A percentile compares a stretch with the other conserved stretches of the same genome.
Conservation (phyloP, 352 stramenopile genomes). For the Globisporangium megalacanthum region DNA sequence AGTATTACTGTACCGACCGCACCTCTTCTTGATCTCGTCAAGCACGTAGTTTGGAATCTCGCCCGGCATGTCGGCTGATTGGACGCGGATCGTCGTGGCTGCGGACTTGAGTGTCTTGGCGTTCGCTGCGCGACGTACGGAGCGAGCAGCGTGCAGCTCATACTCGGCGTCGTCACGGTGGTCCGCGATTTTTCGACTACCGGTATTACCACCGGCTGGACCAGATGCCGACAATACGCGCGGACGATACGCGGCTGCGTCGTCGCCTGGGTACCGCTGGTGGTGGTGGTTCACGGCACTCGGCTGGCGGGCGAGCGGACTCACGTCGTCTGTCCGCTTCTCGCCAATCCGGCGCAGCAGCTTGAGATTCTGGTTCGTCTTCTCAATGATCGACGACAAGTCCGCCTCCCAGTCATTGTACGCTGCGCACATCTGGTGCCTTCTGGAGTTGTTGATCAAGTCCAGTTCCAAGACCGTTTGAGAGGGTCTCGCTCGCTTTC, state of each 20-base stretch:
- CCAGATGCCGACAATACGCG: conserved; percentile 11
- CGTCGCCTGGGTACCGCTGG: conserved; percentile 8
- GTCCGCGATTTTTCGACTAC: conserved; percentile 1
- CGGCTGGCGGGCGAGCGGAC: conserved; percentile 12
- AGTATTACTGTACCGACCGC: not conserved
- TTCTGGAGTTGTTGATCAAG: too few relatives aligned
- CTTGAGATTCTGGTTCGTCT: conserved; percentile 86
- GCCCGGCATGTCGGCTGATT: conserved; percentile 33
- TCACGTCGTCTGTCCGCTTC: conserved; percentile 58
- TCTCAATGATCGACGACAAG: conserved; percentile 83
- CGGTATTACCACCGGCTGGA: not conserved
- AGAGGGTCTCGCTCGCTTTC: not conserved
- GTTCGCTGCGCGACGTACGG: conserved; percentile 3
- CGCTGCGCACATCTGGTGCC: conserved; percentile 36
- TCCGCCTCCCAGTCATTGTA: conserved; percentile 80
- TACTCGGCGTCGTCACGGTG: conserved; percentile 6
- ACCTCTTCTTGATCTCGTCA: conserved; percentile 55
- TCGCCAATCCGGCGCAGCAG: conserved; percentile 75
- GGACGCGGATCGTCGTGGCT: conserved; percentile 33
- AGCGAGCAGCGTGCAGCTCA: conserved; percentile 3
- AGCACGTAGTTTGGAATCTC: conserved; percentile 40
- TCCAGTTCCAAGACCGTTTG: not conserved
- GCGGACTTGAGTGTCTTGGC: conserved; percentile 8
- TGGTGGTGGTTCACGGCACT: not conserved
- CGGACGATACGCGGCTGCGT: conserved; percentile 6